Evolutionary conservation across 2,329 filamentous ascomycete species (phyloP), one percentile per base, ranked within the genome.

Genomic region (Aspergillus candidus): DNA sequence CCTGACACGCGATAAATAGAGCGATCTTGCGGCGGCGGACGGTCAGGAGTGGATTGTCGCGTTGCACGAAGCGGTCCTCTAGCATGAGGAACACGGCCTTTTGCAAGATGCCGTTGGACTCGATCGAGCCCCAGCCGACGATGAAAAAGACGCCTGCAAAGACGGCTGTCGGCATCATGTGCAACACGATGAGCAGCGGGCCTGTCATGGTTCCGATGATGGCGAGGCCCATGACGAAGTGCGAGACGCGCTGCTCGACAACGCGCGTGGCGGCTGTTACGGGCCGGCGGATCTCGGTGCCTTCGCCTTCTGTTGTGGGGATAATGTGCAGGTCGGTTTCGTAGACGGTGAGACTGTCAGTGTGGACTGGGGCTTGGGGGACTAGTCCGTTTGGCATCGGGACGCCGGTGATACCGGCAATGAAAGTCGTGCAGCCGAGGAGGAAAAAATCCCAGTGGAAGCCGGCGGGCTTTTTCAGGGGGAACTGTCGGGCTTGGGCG

Each of bases 401-500:
- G 7, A 89, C 74, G 11, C 86, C 85, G 6, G 88, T 72, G 22
- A 89, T 72, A 4, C 85, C 86, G 2, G 84, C 80, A 2, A 88
- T 67, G 38, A 82, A 83, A 0, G 85, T 88, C 2, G 85, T 88
- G 32, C 86, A 69, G 8, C 86, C 86, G 1, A 89, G 79, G 34
- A 89, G 78, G 65, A 89, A 88, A 35, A 89, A 68, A 58, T 89
- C 86, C 85, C 85, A 89, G 67, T 89, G 86, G 58, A 90, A 90
- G 13, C 86, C 86, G 32, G 85, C 83, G 2, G 86, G 86, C 56
- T 90, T 90, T 22, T 78, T 75, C 11, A 89, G 77, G 1, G 85
- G 86, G 52, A 86, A 90, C 56, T 89, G 84, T 51, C 83, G 86
- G 34, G 84, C 85, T 59, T 89, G 86, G 11, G 84, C 83, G 36